These are phyloP conservation scores for Boletus insuetus DNA, from an alignment of 768 basidiomycete genomes.

Conservation along the genomic window DNA sequence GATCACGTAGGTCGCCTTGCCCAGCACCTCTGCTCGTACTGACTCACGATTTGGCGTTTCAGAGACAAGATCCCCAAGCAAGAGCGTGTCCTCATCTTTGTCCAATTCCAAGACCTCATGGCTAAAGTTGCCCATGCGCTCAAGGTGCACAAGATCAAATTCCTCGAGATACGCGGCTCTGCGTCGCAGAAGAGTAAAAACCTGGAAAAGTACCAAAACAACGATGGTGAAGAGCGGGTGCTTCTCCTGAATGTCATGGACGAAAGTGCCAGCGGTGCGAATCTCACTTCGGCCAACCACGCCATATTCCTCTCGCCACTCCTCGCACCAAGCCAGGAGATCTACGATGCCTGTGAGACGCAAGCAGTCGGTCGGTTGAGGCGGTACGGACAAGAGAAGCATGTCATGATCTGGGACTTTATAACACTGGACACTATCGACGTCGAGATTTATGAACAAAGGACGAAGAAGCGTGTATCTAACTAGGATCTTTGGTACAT, in stretches of 20 bases:
- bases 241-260: constrained; percentile 91
- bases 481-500: constrained; percentile 18
- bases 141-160: constrained; percentile 63
- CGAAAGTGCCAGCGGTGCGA: constrained; percentile 91
- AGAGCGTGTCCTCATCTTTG: constrained; percentile 87
- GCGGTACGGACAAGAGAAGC: constrained; percentile 79
- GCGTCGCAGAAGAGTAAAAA: constrained; percentile 77
- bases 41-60: not conserved
- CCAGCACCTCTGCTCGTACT: not conserved
- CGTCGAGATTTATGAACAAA: constrained; percentile 71
- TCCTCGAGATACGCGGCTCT: constrained; percentile 78
- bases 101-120: constrained; percentile 95
- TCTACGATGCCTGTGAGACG: constrained; percentile 80
- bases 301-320: constrained; percentile 94
- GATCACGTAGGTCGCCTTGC: constrained; percentile 57
- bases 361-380: constrained; percentile 83
- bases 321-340: constrained; percentile 75
- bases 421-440: constrained; percentile 88
- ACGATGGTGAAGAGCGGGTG: constrained; percentile 71
- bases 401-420: constrained; percentile 80
- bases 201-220: constrained; percentile 83
- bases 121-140: constrained; percentile 87
- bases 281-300: constrained; percentile 90
- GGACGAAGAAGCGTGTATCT: constrained; percentile 26
- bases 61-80: constrained; percentile 68